Evolutionary conservation across 1,139 yeast species (phyloP).

Genomic region (Zygosaccharomyces sapae): DNA sequence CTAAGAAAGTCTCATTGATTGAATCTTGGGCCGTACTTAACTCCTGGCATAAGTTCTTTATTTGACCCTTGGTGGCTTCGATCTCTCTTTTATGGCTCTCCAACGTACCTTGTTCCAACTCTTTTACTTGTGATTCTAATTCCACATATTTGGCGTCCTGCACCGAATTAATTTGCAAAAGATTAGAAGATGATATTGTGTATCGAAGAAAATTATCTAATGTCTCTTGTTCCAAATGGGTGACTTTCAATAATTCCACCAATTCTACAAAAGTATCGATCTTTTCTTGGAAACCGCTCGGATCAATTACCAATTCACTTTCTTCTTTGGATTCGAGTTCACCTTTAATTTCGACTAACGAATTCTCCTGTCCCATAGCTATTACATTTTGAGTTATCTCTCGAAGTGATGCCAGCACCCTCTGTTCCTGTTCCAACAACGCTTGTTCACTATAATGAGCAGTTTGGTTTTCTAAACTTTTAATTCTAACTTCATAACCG

Average conservation of each 20-base stretch:
- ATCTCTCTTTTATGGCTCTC: slow-evolving; percentile 18
- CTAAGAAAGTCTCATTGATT: slow-evolving; percentile 26
- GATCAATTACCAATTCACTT: slow-evolving; percentile 18
- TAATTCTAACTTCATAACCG: slow-evolving; percentile 7
- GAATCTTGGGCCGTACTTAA: slow-evolving; percentile 23
- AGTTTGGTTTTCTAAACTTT: slow-evolving; percentile 15
- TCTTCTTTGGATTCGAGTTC: neutral
- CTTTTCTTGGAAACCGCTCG: slow-evolving; percentile 17
- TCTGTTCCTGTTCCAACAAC: slow-evolving; percentile 24
- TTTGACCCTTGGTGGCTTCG: slow-evolving; percentile 19
- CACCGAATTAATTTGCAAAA: slow-evolving; percentile 21
- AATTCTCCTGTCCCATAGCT: slow-evolving; percentile 25
- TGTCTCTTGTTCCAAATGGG: slow-evolving; percentile 35
- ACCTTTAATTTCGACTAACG: slow-evolving; percentile 14
- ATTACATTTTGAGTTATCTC: slow-evolving; percentile 29
- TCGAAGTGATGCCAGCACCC: slow-evolving; percentile 18
- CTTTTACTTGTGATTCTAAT: slow-evolving; percentile 22
- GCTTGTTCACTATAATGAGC: slow-evolving; percentile 22
- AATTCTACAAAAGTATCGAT: slow-evolving; percentile 26
- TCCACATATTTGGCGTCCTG: slow-evolving; percentile 24
- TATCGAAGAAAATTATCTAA: slow-evolving; percentile 33
- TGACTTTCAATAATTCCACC: slow-evolving; percentile 23
- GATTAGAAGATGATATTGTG: slow-evolving; percentile 27
- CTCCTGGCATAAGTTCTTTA: slow-evolving; percentile 17
- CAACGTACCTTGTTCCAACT: slow-evolving; percentile 19